Evolutionary conservation across 2,329 filamentous ascomycete genomes (phyloP), one percentile per base, ranked within the genome.

Genomic region (Diaporthe aspalathi): DNA sequence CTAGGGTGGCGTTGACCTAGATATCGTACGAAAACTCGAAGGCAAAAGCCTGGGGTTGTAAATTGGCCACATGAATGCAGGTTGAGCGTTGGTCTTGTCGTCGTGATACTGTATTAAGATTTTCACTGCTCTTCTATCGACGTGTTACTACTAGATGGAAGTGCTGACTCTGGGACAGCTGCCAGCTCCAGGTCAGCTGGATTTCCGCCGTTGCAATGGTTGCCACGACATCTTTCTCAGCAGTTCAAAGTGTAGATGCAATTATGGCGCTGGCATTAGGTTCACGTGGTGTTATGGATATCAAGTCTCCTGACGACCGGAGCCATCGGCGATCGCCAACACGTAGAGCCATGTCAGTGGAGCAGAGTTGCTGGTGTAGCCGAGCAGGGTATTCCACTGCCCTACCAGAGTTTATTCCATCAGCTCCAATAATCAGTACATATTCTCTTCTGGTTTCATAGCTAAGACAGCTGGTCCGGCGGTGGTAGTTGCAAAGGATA

Each of bases 71-170:
- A 50, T 24, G 47, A 50, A 50, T 50, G 8, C 47, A 50, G 47
- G 47, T 50, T 22, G 24, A 50, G 47, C 47, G 47, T 50, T 50
- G 47, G n/a, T 50, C 47, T 50, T 50, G 20, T 50, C 47, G 47
- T 50, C 20, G n/a, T 50, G 47, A 50, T 24, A 11, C n/a, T n/a
- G n/a, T n/a, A n/a, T 50, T 50, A 8, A 50, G 47, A 50, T 50
- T 50, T n/a, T 47, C 45, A 47, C 16, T 47, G 45, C 45, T 47
- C 45, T 47, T 47, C 45, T 47, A 47, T 47, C 45, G 45, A 47
- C 17, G 45, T 47, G 32, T 35, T 52, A 22, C n/a, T 22, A 27
- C 7, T 47, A n/a, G 45, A 47, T 47, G 45, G 45, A 47, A 47
- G 45, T 47, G 45, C 45, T 47, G 45, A 47, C 45, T 4, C 45